Evolutionary conservation across 2,329 filamentous ascomycete species (phyloP).

Genomic region (Pyricularia grisea): DNA sequence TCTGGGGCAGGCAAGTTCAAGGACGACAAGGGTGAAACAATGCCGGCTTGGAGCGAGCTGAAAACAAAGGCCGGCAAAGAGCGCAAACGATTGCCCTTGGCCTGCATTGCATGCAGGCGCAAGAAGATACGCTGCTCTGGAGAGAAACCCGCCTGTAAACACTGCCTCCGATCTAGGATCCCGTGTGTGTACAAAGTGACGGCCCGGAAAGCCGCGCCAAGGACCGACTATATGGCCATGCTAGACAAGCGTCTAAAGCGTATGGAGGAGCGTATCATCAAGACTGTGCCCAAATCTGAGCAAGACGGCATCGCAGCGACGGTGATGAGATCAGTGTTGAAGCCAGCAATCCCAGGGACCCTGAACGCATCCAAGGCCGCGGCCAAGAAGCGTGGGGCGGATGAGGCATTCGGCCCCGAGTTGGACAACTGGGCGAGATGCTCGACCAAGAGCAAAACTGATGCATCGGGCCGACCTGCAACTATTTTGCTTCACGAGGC

Average conservation of each 20-base stretch:
- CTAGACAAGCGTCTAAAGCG: slow-evolving; percentile 89
- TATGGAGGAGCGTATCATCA: slow-evolving; percentile 97
- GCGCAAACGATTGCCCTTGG: slow-evolving; percentile 81
- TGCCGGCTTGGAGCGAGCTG: slow-evolving; percentile 67
- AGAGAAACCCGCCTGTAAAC: slow-evolving; percentile 95
- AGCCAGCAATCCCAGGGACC: slow-evolving; percentile 59
- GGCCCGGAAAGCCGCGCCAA: slow-evolving; percentile 82
- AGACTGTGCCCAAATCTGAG: slow-evolving; percentile 83
- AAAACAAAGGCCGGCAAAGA: slow-evolving; percentile 95
- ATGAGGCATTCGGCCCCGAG: slow-evolving; percentile 79
- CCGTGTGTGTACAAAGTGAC: slow-evolving; percentile 98
- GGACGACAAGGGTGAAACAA: slow-evolving; percentile 46
- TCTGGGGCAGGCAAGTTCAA: slow-evolving; percentile 39
- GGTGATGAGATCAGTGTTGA: slow-evolving; percentile 74
- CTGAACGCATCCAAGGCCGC: slow-evolving; percentile 39
- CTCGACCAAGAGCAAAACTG: slow-evolving; percentile 38
- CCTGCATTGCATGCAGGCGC: slow-evolving; percentile 88
- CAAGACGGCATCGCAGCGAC: slow-evolving; percentile 52
- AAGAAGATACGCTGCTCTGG: slow-evolving; percentile 98
- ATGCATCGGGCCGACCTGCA: slow-evolving; percentile 36
- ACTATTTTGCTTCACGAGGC: slow-evolving; percentile 50
- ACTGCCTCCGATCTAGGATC: slow-evolving; percentile 84
- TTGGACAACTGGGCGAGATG: slow-evolving; percentile 71
- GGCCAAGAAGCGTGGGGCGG: slow-evolving; percentile 70
- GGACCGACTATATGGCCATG: slow-evolving; percentile 99